These are phyloP conservation scores for Plasmodium blacklocki DNA, from an alignment of 169 alveolate species.

Conservation along the genomic window DNA sequence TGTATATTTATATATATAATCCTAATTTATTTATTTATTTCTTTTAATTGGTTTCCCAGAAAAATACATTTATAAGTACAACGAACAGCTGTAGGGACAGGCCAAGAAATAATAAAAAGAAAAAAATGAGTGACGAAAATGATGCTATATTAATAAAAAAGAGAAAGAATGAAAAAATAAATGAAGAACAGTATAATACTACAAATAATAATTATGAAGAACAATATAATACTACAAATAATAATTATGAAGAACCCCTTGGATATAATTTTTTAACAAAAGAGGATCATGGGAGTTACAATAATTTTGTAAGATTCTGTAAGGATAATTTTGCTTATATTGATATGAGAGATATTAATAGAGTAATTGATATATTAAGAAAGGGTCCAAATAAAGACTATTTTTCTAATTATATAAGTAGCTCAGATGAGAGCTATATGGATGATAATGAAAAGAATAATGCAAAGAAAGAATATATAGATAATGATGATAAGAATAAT, in stretches of 20 bases:
- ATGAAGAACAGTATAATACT: neutral
- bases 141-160: neutral
- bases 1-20: too few species aligned
- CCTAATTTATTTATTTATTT: too few species aligned
- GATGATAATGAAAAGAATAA: neutral
- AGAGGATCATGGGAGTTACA: slow-evolving; percentile 10
- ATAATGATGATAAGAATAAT: neutral
- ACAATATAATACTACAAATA: neutral
- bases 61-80: too few species aligned
- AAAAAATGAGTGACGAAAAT: neutral
- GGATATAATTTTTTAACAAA: slow-evolving; percentile 19
- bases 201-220: neutral
- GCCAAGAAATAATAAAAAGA: slow-evolving; percentile 15
- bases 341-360: slow-evolving; percentile 37
- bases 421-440: slow-evolving; percentile 28
- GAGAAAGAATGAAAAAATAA: neutral
- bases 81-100: neutral
- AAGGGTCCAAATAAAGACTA: neutral
- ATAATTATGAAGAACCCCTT: slow-evolving; percentile 29
- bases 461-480: neutral
- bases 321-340: slow-evolving; percentile 25
- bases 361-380: neutral
- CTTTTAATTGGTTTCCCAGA: too few species aligned
- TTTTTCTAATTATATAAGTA: slow-evolving; percentile 26
- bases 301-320: slow-evolving; percentile 31